A percentile compares a stretch with the other conserved stretches of the same genome.
phyloP scores from a whole-genome alignment of 495 filamentous ascomycete species.

The Penicillium silybi region DNA sequence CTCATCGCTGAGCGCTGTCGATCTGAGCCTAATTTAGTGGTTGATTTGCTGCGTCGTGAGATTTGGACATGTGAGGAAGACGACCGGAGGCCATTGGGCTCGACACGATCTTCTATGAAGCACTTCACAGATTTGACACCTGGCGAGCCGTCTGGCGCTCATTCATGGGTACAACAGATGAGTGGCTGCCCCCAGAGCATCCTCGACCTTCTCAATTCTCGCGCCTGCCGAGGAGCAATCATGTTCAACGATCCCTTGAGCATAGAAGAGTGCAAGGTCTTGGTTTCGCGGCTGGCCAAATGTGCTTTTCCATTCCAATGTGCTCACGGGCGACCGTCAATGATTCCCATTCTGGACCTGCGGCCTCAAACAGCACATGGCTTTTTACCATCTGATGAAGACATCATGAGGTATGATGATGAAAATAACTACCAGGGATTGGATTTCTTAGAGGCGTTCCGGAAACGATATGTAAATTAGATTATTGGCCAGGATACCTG shows the following conservation, averaged over 20 bases:
- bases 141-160: not conserved
- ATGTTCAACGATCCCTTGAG: conserved; percentile 92
- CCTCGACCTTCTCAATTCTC: conserved; percentile 83
- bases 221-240: conserved; percentile 85
- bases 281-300: conserved; percentile 58
- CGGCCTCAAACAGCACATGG: conserved; percentile 12
- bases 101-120: not conserved
- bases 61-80: conserved; percentile 55
- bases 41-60: conserved; percentile 70
- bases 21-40: conserved; percentile 61
- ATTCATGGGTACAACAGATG: conserved; percentile 55
- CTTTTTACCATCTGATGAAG: not conserved
- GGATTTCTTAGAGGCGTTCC: conserved; percentile 19
- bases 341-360: conserved; percentile 68
- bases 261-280: conserved; percentile 56
- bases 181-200: conserved; percentile 70
- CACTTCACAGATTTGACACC: not conserved
- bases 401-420: not conserved
- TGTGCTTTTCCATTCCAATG: conserved; percentile 92
- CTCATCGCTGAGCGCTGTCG: conserved; percentile 74
- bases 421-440: conserved; percentile 6
- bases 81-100: conserved; percentile 6
- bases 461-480: conserved; percentile 9
- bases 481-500: not conserved
- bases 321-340: conserved; percentile 77